These are phyloP conservation scores for Hypoxylon sp. DNA, from an alignment of 2,329 filamentous ascomycete genomes.

Conservation along the genomic window DNA sequence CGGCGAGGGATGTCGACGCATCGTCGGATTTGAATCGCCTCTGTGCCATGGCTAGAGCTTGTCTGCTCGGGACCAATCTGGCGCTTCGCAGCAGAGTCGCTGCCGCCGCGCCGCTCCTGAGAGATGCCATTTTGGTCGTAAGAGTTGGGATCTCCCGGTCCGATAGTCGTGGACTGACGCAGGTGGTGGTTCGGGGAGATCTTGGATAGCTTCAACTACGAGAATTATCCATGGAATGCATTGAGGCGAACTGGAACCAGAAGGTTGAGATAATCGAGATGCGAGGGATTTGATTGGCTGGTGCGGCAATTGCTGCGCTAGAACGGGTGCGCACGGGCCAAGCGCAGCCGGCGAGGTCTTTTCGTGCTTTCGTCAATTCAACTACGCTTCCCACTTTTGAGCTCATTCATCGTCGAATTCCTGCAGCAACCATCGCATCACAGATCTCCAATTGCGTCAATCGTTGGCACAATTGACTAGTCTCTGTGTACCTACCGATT, in stretches of 20 bases:
- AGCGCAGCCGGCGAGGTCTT: conserved; percentile 61
- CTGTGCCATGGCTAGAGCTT: conserved; percentile 61
- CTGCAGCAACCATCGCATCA: conserved; percentile 39
- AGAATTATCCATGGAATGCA: conserved; percentile 27
- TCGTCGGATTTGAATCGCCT: conserved; percentile 66
- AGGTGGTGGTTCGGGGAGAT: background rate
- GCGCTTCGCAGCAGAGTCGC: conserved; percentile 67
- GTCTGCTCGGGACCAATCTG: conserved; percentile 53
- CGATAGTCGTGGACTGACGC: conserved; percentile 14
- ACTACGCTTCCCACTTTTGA: conserved; percentile 42
- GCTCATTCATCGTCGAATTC: conserved; percentile 41
- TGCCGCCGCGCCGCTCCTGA: conserved; percentile 70
- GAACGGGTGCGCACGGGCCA: conserved; percentile 52
- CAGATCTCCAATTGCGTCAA: conserved; percentile 52
- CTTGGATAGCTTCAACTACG: conserved; percentile 3
- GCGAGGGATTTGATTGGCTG: conserved; percentile 60
- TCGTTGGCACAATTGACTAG: conserved; percentile 57
- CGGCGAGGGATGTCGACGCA: conserved; percentile 58
- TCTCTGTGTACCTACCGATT: conserved; percentile 52
- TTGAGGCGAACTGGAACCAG: conserved; percentile 30
- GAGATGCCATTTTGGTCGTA: conserved; percentile 72
- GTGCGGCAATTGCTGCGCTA: conserved; percentile 60
- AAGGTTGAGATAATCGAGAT: conserved; percentile 46
- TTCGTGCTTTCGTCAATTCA: conserved; percentile 56
- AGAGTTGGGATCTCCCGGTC: conserved; percentile 10